Base-by-base conservation (phyloP, 148 eudicot genomes). In the Dysphania ambrosioides region DNA sequence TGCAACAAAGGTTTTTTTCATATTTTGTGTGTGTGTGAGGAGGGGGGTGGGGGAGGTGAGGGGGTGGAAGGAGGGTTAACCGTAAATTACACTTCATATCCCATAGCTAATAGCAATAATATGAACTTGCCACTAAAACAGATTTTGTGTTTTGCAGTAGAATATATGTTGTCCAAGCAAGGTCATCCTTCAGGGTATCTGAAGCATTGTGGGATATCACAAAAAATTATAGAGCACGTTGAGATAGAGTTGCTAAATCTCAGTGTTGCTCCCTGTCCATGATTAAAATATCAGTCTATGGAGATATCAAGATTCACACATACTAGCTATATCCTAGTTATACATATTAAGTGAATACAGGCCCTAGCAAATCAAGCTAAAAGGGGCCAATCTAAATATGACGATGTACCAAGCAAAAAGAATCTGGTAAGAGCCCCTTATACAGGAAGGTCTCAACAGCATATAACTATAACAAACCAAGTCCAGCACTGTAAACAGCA, bases 151-250 rank as follows among this genome's bases (percentile, higher is more conserved):
- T 95, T 69, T 97, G 92, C 75, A 95, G 77, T 60, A 95, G 80
- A 77, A 88, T 84, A 75, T 89, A 95, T 41, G 97, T 82, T 75
- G 85, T 90, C 99, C 99, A 95, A 77, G 99, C 99, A 79, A 95
- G 85, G 79, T 95, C 97, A 83, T 92, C 97, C 84, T 79, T 90
- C 55, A 85, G 70, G 49, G 69, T 68, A 84, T 89, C 90, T 1
- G 89, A 68, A 57, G 88, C 83, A 77, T 87, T 79, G 70, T 80
- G 87, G 44, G 97, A 87, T 91, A 92, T 86, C 62, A 83, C 79
- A 83, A 92, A 95, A 44, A 88, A 82, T 73, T 95, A 97, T 67
- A 85, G 87, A 66, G 91, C 90, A 23, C 83, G 83, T 78, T 78
- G 88, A 68, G 94, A 97, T 31, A 88, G 40, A 66, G 66, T 77